Base-by-base conservation (phyloP, 768 basidiomycete species). In the Favolaschia claudopus region DNA sequence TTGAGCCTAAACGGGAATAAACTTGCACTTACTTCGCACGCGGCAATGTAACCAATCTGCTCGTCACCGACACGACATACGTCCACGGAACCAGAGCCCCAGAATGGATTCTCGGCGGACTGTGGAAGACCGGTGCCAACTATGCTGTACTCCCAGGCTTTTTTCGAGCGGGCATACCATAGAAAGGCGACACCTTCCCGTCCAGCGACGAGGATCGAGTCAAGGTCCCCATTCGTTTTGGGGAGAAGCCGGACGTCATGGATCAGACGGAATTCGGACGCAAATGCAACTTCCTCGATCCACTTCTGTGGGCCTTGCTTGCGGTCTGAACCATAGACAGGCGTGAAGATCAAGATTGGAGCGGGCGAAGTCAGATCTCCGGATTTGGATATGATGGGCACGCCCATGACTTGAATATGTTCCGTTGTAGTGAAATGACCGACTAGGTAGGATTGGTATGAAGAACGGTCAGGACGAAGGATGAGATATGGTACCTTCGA, bases 61-160 rank as follows among this genome's bases (percentile, higher is more conserved):
- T 52, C 50, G 25, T 52, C 37, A 4, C 37, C 50, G 25, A 52
- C 37, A 32, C 50, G 38, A 17, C 31, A 27, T 12, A 52, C 25
- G 50, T 52, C 38, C 19, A 52, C 28, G 17, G 50, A 40, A 15
- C 50, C 50, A 24, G 38, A 52, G 15, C 50, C 50, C 50, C 50
- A 52, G 29, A 22, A 42, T 12, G 49, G 50, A 52, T 45, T 45
- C 17, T 45, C 43, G 28, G n/a, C 27, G 28, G n/a, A 6, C 17
- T 19, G 28, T 3, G 27, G 50, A 29, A 40, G n/a, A 24, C 50
- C 50, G 7, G 50, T 7, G 19, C 50, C 50, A 42, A 52, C 39
- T 10, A 52, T 40, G 29, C 20, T 19, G 25, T 52, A 22, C n/a
- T 52, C 39, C 50, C 50, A 40, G 14, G 22, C 22, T 6, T 32